These are phyloP conservation scores for Trametes gibbosa DNA, from an alignment of 768 basidiomycete species.

Conservation along the genomic window DNA sequence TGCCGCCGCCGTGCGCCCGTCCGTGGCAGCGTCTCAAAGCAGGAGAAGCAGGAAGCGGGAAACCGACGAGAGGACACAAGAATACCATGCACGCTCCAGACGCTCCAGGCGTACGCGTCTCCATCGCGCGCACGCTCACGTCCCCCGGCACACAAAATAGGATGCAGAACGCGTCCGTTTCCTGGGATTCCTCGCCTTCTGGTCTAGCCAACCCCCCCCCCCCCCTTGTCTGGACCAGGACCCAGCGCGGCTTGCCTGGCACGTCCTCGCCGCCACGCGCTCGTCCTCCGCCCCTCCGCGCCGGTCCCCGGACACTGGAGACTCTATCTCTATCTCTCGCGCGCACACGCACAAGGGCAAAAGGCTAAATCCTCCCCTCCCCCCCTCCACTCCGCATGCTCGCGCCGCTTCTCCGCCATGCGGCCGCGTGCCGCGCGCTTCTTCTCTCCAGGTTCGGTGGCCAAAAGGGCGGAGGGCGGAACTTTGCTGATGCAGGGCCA, in stretches of 20 bases:
- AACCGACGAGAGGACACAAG: too few species aligned
- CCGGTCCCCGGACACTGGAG: background rate
- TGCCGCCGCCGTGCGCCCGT: background rate
- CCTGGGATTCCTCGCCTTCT: too few species aligned
- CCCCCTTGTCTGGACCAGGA: background rate
- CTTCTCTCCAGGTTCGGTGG: background rate
- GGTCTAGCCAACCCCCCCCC: too few species aligned
- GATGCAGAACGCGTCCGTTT: too few species aligned
- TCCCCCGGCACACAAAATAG: background rate
- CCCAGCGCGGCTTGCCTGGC: background rate
- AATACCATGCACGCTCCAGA: background rate
- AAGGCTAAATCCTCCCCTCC: conserved; percentile 10
- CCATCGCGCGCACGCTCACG: background rate
- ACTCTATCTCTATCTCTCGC: too few species aligned
- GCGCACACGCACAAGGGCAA: background rate
- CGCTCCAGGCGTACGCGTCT: background rate
- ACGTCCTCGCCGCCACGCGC: too few species aligned
- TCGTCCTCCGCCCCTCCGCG: too few species aligned
- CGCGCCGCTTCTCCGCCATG: conserved; percentile 3
- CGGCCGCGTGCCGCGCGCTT: background rate
- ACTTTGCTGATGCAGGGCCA: too few species aligned
- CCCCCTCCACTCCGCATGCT: conserved; percentile 9
- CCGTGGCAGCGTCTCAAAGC: too few species aligned
- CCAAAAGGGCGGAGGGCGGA: too few species aligned
- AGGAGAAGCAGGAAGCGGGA: too few species aligned